Percentiles rank a stretch among this genome's conserved stretches.
These are phyloP conservation scores for Nemophila menziesii DNA, from an alignment of 257 asterid species.

Conservation along the genomic window DNA sequence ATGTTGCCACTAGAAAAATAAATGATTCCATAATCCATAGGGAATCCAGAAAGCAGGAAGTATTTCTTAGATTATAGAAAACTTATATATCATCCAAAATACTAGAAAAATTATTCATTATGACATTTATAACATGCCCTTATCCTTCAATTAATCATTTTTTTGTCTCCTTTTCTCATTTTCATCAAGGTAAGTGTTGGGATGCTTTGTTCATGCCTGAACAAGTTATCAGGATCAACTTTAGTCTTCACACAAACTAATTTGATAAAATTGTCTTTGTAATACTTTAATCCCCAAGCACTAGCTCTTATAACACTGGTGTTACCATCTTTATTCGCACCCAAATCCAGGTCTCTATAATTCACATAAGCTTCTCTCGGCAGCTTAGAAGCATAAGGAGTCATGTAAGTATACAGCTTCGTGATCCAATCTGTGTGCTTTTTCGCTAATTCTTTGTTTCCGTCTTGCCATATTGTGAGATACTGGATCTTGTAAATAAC, in stretches of 20 bases:
- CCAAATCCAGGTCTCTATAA: constrained; percentile 63
- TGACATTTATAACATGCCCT: neutral
- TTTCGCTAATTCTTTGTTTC: constrained; percentile 20
- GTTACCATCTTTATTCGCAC: constrained; percentile 27
- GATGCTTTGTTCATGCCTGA: constrained; percentile 64
- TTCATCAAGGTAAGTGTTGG: constrained; percentile 33
- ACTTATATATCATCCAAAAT: neutral
- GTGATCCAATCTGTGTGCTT: constrained; percentile 50
- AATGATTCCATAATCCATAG: too few relatives aligned
- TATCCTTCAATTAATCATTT: constrained; percentile 17
- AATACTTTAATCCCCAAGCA: constrained; percentile 51
- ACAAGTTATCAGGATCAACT: constrained; percentile 57
- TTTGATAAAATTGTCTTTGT: constrained; percentile 38
- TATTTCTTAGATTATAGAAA: too few relatives aligned
- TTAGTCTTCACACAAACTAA: constrained; percentile 41
- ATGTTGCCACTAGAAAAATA: too few relatives aligned
- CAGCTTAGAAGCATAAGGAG: constrained; percentile 42
- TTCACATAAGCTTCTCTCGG: constrained; percentile 63
- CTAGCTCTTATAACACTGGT: constrained; percentile 29
- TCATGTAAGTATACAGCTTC: constrained; percentile 46
- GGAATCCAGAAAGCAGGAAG: too few relatives aligned
- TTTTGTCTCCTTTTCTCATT: constrained; percentile 6
- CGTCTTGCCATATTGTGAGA: constrained; percentile 34
- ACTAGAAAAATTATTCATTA: neutral
- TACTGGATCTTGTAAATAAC: constrained; percentile 38